Evolutionary conservation across 345 rosid genomes (phyloP).

Genomic region (Eucalyptus globulus): DNA sequence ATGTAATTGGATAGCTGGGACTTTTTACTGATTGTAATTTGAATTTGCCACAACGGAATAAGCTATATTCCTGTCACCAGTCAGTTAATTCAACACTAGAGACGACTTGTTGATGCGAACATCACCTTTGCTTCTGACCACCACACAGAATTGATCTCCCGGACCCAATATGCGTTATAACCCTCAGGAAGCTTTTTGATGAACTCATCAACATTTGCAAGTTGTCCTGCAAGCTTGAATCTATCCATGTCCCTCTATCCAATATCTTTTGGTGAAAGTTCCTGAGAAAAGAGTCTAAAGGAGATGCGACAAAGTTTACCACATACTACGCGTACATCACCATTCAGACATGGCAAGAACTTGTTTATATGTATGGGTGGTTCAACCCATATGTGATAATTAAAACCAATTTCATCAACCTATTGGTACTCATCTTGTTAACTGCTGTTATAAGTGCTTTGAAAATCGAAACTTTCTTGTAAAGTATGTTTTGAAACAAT

Average conservation of each 20-base stretch:
- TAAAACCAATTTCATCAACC: not conserved
- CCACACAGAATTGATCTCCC: constrained; percentile 82
- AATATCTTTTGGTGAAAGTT: constrained; percentile 85
- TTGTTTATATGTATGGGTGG: not conserved
- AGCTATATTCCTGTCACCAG: not conserved
- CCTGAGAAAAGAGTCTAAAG: constrained; percentile 75
- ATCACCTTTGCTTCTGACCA: constrained; percentile 87
- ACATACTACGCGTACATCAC: constrained; percentile 51
- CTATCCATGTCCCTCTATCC: constrained; percentile 83
- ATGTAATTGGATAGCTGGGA: not conserved
- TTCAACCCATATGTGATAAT: not conserved
- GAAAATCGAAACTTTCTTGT: not conserved
- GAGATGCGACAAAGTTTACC: constrained; percentile 3
- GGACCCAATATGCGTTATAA: constrained; percentile 47
- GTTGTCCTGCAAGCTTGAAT: constrained; percentile 59
- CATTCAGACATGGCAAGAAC: constrained; percentile 12
- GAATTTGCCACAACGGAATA: not conserved
- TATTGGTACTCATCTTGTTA: not conserved
- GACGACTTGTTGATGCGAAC: not conserved
- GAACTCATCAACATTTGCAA: constrained; percentile 87
- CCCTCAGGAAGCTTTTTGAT: constrained; percentile 64
- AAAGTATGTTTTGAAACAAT: not conserved
- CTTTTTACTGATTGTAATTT: not conserved
- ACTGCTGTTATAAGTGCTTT: not conserved
- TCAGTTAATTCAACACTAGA: no score